Conservation (phyloP, 2,329 filamentous ascomycete genomes). For the Periconia sp. region DNA sequence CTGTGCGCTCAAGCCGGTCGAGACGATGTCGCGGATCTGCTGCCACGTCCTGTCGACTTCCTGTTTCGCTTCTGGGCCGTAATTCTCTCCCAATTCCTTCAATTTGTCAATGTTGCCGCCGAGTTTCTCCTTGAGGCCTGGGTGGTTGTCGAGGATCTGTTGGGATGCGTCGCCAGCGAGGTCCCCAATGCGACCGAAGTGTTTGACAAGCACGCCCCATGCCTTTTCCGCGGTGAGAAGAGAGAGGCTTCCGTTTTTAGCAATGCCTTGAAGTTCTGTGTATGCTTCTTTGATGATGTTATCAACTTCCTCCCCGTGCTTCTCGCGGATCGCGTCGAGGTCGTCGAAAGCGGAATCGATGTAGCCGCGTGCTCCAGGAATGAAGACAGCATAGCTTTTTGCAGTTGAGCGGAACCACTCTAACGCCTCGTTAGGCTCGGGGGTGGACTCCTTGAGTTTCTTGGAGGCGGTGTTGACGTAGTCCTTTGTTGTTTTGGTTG, state of each 20-base stretch:
- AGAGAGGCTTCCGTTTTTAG: constrained; percentile 61
- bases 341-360: constrained; percentile 72
- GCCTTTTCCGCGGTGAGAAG: constrained; percentile 63
- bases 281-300: constrained; percentile 69
- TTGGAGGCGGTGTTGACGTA: constrained; percentile 63
- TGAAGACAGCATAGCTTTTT: constrained; percentile 69
- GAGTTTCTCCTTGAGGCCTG: constrained; percentile 70
- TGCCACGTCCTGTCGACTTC: constrained; percentile 71
- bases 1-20: constrained; percentile 60
- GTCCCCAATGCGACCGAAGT: constrained; percentile 60
- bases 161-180: constrained; percentile 63
- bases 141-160: constrained; percentile 73
- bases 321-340: constrained; percentile 66
- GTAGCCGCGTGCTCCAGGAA: constrained; percentile 70
- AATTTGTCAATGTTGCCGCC: constrained; percentile 69
- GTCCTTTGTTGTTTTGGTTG: constrained; percentile 58
- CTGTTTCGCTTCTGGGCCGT: constrained; percentile 77
- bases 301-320: constrained; percentile 71
- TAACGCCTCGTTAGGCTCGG: constrained; percentile 67
- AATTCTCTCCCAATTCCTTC: constrained; percentile 68
- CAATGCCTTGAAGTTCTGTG: constrained; percentile 63
- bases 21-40: constrained; percentile 65
- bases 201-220: constrained; percentile 64
- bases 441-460: constrained; percentile 63
- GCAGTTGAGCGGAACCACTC: constrained; percentile 66